A percentile compares a stretch with the other conserved stretches of the same genome.
These are phyloP conservation scores for Paecilomyces dactylethromorphus DNA, from an alignment of 2,329 filamentous ascomycete species.

Conservation along the genomic window DNA sequence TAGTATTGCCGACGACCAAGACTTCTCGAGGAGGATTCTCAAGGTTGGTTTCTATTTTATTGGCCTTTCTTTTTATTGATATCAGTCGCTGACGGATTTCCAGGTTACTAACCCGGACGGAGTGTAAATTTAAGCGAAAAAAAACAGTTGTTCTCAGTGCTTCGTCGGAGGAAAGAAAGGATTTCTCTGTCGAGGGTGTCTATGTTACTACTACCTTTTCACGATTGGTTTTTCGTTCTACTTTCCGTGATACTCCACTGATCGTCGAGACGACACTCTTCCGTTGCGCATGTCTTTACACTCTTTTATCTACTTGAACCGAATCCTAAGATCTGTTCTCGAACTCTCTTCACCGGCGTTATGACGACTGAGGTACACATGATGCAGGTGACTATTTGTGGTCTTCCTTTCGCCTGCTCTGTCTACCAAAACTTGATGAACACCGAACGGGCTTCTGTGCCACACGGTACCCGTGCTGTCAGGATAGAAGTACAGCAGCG, in stretches of 20 bases:
- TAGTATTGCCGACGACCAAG: conserved; percentile 94
- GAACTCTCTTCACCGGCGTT: neutral
- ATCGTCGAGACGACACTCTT: neutral
- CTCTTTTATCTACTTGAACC: neutral
- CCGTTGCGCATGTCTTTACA: neutral
- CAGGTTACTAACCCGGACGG: conserved; percentile 13
- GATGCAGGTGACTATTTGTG: neutral
- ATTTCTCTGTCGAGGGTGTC: neutral
- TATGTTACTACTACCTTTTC: neutral
- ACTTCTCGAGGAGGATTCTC: conserved; percentile 92
- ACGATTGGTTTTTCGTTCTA: neutral
- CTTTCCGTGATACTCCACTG: neutral
- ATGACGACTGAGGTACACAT: neutral
- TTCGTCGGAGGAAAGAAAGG: neutral
- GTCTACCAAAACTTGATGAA: neutral
- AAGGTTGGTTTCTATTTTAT: conserved; percentile 60
- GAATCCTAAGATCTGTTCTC: neutral
- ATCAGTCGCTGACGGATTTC: neutral
- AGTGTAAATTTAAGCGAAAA: neutral
- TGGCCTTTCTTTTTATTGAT: neutral
- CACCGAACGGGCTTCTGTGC: neutral
- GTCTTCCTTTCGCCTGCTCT: neutral
- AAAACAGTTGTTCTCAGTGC: neutral
- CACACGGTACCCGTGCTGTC: neutral
- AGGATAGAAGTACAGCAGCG: neutral